These are phyloP conservation scores for Blastobotrys proliferans DNA, from an alignment of 1,139 yeast species.

Conservation along the genomic window DNA sequence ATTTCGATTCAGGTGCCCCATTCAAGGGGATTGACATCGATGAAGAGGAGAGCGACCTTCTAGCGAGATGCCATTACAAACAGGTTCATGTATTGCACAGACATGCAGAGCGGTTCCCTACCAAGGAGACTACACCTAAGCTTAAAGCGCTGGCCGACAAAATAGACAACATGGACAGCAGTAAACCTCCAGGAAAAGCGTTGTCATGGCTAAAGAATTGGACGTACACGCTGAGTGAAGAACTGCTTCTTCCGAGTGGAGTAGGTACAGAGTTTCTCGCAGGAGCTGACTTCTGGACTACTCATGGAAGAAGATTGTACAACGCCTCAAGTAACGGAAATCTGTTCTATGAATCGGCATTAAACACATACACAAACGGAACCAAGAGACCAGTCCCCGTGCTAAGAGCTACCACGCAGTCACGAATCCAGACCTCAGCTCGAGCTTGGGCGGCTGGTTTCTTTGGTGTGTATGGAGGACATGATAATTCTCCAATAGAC, in stretches of 20 bases:
- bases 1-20: conserved; percentile 37
- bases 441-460: conserved; percentile 45
- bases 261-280: conserved; percentile 39
- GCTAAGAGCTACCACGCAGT: conserved; percentile 40
- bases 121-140: conserved; percentile 31
- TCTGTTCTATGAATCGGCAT: conserved; percentile 22
- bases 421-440: conserved; percentile 40
- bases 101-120: conserved; percentile 42
- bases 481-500: conserved; percentile 27
- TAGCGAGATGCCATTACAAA: conserved; percentile 28
- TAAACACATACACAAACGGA: conserved; percentile 34
- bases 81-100: conserved; percentile 43
- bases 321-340: conserved; percentile 28
- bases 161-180: too few relatives aligned
- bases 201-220: conserved; percentile 35
- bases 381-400: conserved; percentile 33
- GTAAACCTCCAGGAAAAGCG: conserved; percentile 23
- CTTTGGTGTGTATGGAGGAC: conserved; percentile 39
- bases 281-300: conserved; percentile 39
- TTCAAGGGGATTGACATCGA: conserved; percentile 30
- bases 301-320: conserved; percentile 39
- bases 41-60: conserved; percentile 28
- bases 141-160: conserved; percentile 29
- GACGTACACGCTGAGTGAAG: conserved; percentile 35
- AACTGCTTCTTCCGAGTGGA: conserved; percentile 37